A percentile compares a stretch with the other conserved stretches of the same genome.
Evolutionary conservation across 148 eudicot genomes (phyloP).

Genomic region (Camellia lanceoleosa): DNA sequence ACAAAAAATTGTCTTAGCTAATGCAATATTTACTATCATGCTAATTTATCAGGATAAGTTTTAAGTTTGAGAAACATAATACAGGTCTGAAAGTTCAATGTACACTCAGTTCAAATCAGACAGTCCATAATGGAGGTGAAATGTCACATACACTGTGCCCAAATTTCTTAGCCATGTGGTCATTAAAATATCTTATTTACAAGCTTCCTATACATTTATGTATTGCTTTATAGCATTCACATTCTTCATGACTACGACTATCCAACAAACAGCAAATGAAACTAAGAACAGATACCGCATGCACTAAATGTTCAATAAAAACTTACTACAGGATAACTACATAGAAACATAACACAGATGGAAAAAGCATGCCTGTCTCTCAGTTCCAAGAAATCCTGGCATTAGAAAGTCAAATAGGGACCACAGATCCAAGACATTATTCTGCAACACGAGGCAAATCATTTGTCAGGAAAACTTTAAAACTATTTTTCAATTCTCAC

Average conservation of each 20-base stretch:
- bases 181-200: neutral
- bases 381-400: constrained; percentile 99
- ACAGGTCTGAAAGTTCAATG: neutral
- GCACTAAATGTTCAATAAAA: constrained; percentile 4
- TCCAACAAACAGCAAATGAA: neutral
- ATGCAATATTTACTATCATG: neutral
- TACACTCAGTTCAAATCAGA: neutral
- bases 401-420: constrained; percentile 98
- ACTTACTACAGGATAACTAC: constrained; percentile 1
- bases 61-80: neutral
- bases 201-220: neutral
- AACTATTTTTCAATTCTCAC: neutral
- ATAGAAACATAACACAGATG: neutral
- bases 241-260: neutral
- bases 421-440: constrained; percentile 96
- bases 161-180: neutral
- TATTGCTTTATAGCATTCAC: neutral
- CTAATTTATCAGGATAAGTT: neutral
- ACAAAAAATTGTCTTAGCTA: neutral
- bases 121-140: neutral
- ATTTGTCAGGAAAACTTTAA: constrained; percentile 6
- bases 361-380: constrained; percentile 57
- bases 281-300: neutral
- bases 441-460: constrained; percentile 36
- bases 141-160: neutral